Percentiles rank a stretch among this genome's conserved stretches.
Conservation (phyloP, 768 basidiomycete genomes). For the Phaeotremella fagi region DNA sequence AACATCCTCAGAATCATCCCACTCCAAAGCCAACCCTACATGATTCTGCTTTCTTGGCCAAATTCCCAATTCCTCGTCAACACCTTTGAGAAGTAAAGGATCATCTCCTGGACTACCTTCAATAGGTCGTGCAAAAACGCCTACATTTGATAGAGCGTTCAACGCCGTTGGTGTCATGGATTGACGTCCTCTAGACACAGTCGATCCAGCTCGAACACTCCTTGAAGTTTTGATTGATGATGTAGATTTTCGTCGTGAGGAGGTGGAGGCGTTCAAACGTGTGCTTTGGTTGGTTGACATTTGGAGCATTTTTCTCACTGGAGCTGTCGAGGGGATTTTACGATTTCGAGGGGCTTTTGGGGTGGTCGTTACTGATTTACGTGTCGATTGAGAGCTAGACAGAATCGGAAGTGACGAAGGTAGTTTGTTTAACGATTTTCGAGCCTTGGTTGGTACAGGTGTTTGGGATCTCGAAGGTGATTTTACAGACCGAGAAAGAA, state of each 20-base stretch:
- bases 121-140: conserved; percentile 10
- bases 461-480: too few relatives aligned
- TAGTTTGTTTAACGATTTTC: too few relatives aligned
- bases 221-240: conserved; percentile 2
- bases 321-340: conserved; percentile 5
- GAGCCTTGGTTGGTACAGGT: too few relatives aligned
- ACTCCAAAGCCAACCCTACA: background rate
- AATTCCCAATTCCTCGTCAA: background rate
- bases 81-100: conserved; percentile 12
- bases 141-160: conserved; percentile 11
- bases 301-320: background rate
- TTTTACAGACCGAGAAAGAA: too few relatives aligned
- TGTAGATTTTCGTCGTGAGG: conserved; percentile 7
- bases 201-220: conserved; percentile 6
- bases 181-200: background rate
- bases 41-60: background rate
- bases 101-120: conserved; percentile 20
- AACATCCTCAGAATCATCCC: conserved; percentile 6
- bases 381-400: too few relatives aligned
- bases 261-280: background rate
- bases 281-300: background rate
- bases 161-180: conserved; percentile 8
- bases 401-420: too few relatives aligned
- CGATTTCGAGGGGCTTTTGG: background rate
- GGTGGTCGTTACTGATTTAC: too few relatives aligned